A percentile compares a stretch with the other conserved stretches of the same genome.
Evolutionary conservation across 345 rosid genomes (phyloP).

Genomic region (Punica granatum): DNA sequence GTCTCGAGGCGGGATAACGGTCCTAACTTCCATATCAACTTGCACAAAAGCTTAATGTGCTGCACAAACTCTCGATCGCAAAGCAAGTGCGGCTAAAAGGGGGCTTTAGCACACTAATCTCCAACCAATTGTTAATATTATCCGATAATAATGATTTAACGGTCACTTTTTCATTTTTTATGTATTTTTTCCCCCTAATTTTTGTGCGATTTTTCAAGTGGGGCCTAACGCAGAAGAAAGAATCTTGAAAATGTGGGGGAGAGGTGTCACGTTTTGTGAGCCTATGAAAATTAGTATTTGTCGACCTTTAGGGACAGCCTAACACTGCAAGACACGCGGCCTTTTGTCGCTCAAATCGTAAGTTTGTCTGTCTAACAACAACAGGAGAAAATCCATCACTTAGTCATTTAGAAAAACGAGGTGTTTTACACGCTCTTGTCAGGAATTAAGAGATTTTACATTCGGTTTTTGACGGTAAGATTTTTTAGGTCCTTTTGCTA

Average conservation of each 20-base stretch:
- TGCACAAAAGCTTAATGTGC: not conserved
- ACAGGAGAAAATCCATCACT: not conserved
- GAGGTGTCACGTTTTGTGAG: not conserved
- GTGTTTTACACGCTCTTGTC: no score
- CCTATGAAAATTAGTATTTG: not conserved
- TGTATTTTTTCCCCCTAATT: no score
- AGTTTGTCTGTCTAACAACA: not conserved
- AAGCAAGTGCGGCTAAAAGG: no score
- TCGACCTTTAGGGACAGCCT: constrained; percentile 1
- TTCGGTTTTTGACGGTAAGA: no score
- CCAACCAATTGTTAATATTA: no score
- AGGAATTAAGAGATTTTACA: no score
- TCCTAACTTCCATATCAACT: not conserved
- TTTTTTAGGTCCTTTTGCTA: no score
- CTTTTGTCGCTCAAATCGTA: not conserved
- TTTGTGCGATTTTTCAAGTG: no score
- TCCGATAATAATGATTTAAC: not conserved
- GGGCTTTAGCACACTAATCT: no score
- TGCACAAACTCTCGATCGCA: no score
- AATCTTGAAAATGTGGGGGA: not conserved
- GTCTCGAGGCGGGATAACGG: not conserved
- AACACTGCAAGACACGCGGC: not conserved
- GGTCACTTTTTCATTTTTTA: no score
- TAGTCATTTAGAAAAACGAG: no score
- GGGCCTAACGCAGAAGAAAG: not conserved